Percentiles rank a stretch among this genome's conserved stretches.
Conservation (phyloP, 2,329 filamentous ascomycete species). For the Stachybotrys echinatus region DNA sequence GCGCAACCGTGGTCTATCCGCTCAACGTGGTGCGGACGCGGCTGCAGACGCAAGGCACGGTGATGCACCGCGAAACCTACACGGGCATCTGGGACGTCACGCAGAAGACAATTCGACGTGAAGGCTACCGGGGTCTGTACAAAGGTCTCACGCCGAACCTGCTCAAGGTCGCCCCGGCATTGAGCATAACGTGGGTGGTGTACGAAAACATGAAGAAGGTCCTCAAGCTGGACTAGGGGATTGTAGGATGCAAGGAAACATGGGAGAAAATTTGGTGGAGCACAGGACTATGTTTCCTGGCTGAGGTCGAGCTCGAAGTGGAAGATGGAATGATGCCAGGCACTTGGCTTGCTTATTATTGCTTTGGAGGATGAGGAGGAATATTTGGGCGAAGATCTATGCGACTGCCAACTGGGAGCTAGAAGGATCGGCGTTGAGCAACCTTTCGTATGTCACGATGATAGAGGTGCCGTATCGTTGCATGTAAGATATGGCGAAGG, state of each 20-base stretch:
- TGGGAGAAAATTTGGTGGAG: background rate
- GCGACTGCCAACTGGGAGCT: background rate
- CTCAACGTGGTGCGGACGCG: slow-evolving; percentile 89
- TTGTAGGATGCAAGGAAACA: background rate
- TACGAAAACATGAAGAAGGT: slow-evolving; percentile 85
- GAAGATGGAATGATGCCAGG: too few relatives aligned
- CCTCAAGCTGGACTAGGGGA: slow-evolving; percentile 43
- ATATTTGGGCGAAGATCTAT: background rate
- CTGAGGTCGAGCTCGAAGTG: too few relatives aligned
- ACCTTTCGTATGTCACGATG: background rate
- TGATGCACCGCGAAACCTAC: slow-evolving; percentile 86
- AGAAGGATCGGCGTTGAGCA: background rate
- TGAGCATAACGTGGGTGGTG: slow-evolving; percentile 91
- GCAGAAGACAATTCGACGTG: slow-evolving; percentile 72
- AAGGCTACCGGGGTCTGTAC: slow-evolving; percentile 83
- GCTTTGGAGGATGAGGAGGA: background rate
- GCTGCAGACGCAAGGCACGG: slow-evolving; percentile 89
- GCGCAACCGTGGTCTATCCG: slow-evolving; percentile 91
- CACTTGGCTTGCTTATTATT: background rate
- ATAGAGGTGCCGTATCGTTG: background rate
- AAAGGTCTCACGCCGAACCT: slow-evolving; percentile 94
- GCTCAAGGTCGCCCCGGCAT: slow-evolving; percentile 90
- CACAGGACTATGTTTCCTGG: too few relatives aligned
- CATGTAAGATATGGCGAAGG: background rate
- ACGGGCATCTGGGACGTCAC: slow-evolving; percentile 88